Percentiles rank a stretch among this genome's conserved stretches.
Conservation (phyloP, 78 protist genomes). For the Ministeria vibrans region DNA sequence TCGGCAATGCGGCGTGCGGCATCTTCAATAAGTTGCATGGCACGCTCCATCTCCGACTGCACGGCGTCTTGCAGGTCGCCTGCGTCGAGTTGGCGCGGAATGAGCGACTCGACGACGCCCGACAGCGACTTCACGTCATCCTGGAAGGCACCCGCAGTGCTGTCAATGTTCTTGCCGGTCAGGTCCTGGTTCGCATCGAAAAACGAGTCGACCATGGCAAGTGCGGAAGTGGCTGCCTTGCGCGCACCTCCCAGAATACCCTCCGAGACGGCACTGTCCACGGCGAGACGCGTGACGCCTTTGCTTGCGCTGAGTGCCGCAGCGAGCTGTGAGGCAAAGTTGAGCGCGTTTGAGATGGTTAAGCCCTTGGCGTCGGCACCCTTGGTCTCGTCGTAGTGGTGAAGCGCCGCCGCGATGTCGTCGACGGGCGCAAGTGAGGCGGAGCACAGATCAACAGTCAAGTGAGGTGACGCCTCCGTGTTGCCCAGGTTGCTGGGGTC, state of each 20-base stretch:
- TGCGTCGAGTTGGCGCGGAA: not conserved
- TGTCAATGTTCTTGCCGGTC: not conserved
- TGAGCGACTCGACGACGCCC: not conserved
- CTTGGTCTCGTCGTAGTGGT: not conserved
- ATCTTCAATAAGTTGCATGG: not conserved
- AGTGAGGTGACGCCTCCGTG: not conserved
- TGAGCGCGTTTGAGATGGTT: not conserved
- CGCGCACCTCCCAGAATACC: not conserved
- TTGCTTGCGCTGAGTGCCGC: not conserved
- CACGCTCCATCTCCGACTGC: not conserved
- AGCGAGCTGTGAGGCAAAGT: not conserved
- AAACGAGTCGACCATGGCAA: not conserved
- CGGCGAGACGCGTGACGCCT: not conserved
- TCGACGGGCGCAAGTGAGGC: not conserved
- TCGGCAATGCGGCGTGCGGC: slow-evolving; percentile 2
- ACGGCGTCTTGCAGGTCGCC: not conserved
- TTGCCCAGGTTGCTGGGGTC: not conserved
- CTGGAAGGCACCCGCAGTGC: not conserved
- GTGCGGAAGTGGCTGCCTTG: not conserved
- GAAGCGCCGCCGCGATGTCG: not conserved
- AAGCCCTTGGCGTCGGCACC: not conserved
- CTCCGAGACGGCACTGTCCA: not conserved
- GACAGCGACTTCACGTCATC: not conserved
- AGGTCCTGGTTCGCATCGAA: not conserved
- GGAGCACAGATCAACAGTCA: too few relatives aligned